phyloP scores from a whole-genome alignment of 2,329 filamentous ascomycete genomes.

The Fusarium sp. region DNA sequence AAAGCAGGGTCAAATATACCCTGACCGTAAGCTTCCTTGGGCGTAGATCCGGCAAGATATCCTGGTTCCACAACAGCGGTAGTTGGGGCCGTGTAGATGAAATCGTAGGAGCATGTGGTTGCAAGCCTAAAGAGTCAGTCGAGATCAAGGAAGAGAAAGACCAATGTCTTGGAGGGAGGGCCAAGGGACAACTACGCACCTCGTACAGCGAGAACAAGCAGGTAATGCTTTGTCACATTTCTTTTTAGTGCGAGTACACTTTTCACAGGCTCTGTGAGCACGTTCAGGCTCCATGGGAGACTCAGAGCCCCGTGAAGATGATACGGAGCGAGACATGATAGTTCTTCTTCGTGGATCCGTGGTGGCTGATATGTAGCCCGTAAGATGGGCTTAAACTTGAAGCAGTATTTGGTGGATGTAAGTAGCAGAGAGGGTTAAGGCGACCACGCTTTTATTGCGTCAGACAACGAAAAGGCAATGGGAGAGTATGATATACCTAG shows the following conservation, averaged over 20 bases:
- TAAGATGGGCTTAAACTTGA: conserved; percentile 13
- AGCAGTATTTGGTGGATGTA: conserved; percentile 13
- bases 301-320: conserved; percentile 47
- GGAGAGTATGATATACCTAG: conserved; percentile 19
- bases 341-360: conserved; percentile 38
- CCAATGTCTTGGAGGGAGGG: not conserved
- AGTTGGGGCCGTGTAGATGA: conserved; percentile 53
- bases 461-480: conserved; percentile 17
- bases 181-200: conserved; percentile 40
- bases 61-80: conserved; percentile 49
- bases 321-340: conserved; percentile 45
- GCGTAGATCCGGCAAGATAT: conserved; percentile 42
- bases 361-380: conserved; percentile 31
- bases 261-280: conserved; percentile 54
- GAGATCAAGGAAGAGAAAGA: not conserved
- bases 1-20: conserved; percentile 49
- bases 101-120: conserved; percentile 53
- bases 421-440: conserved; percentile 13
- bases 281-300: conserved; percentile 50
- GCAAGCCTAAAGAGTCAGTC: conserved; percentile 38
- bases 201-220: conserved; percentile 52
- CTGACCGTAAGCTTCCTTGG: conserved; percentile 42
- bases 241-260: conserved; percentile 55
- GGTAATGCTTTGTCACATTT: conserved; percentile 55
- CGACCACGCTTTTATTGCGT: conserved; percentile 30